Evolutionary conservation across 1,139 yeast genomes (phyloP).

Genomic region (Entelexis paramagnoliae): DNA sequence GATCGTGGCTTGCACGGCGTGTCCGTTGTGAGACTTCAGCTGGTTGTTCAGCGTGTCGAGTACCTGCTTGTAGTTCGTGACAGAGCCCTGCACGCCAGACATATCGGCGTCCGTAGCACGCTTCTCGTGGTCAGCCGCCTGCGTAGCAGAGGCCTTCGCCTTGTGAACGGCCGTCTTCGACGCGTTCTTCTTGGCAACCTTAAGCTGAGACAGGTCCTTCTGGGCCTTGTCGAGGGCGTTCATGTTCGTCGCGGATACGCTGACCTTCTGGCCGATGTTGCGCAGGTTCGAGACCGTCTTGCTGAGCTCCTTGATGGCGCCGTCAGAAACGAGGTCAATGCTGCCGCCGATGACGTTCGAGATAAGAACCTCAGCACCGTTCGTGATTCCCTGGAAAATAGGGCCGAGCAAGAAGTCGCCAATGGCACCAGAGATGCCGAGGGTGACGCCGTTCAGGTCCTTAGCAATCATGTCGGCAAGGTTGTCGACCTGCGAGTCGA

Average conservation of each 20-base stretch:
- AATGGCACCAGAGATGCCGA: constrained; percentile 27
- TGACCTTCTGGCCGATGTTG: constrained; percentile 11
- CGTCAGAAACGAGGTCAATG: constrained; percentile 23
- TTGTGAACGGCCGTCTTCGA: not conserved
- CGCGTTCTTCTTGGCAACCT: not conserved
- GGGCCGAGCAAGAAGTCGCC: constrained; percentile 28
- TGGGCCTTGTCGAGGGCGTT: constrained; percentile 13
- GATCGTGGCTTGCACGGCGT: constrained; percentile 27
- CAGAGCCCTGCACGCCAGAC: constrained; percentile 21
- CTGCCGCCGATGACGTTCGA: constrained; percentile 23
- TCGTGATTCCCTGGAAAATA: constrained; percentile 29
- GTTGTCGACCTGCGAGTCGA: constrained; percentile 32
- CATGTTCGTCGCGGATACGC: constrained; percentile 6
- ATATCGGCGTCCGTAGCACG: constrained; percentile 15
- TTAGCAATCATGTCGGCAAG: constrained; percentile 25
- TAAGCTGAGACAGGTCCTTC: constrained; percentile 15
- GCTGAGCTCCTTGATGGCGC: constrained; percentile 17
- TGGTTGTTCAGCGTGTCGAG: constrained; percentile 27
- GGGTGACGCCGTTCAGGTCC: constrained; percentile 22
- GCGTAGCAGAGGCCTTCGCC: not conserved
- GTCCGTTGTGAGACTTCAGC: constrained; percentile 25
- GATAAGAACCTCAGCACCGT: constrained; percentile 29
- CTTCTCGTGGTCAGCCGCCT: not conserved
- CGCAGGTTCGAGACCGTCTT: constrained; percentile 10
- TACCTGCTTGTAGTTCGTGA: constrained; percentile 27